Evolutionary conservation across 805 yeast species (phyloP).

Genomic region (Candida alai): DNA sequence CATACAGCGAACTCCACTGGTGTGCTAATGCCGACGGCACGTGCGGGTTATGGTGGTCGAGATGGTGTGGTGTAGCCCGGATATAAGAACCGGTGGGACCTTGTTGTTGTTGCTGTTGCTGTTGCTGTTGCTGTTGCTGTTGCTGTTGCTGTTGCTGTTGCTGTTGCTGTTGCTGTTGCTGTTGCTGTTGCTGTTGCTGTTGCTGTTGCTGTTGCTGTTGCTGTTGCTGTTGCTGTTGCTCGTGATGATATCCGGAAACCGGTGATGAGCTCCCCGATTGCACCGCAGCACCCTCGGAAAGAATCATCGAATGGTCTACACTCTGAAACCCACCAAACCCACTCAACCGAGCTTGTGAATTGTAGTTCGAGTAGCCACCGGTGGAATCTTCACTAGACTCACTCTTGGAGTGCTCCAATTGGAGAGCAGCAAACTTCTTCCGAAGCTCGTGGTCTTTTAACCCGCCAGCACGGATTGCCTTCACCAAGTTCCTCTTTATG

Average conservation of each 20-base stretch:
- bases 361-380: slow-evolving; percentile 14
- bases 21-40: slow-evolving; percentile 19
- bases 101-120: slow-evolving; percentile 1
- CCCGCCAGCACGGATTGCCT: slow-evolving; percentile 33
- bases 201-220: background rate
- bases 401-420: slow-evolving; percentile 23
- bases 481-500: slow-evolving; percentile 48
- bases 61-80: background rate
- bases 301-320: slow-evolving; percentile 25
- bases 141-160: no score
- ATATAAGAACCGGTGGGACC: background rate
- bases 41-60: slow-evolving; percentile 10
- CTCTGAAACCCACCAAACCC: slow-evolving; percentile 1
- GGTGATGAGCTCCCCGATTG: slow-evolving; percentile 12
- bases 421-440: slow-evolving; percentile 16
- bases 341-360: slow-evolving; percentile 11
- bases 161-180: background rate
- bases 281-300: slow-evolving; percentile 25
- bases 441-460: slow-evolving; percentile 20
- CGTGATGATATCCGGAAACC: background rate
- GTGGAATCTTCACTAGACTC: slow-evolving; percentile 29
- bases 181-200: background rate
- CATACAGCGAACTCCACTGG: no score
- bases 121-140: no score
- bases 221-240: background rate